These are phyloP conservation scores for Blastomyces emzantsi DNA, from an alignment of 2,329 filamentous ascomycete species.

Conservation along the genomic window DNA sequence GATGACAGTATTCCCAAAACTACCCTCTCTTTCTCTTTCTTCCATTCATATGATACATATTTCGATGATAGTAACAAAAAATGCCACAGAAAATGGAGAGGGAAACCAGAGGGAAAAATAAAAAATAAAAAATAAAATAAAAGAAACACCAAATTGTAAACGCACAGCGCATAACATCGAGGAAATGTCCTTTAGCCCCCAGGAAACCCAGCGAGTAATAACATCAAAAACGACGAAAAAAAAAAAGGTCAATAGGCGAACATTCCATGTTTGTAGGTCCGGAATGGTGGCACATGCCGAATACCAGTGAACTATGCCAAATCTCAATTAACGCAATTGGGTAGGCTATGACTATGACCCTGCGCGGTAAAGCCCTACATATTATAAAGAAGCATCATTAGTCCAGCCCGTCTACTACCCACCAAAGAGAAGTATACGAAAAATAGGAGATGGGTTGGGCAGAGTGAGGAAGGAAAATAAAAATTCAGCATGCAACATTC, in stretches of 20 bases:
- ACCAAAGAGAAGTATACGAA: not conserved
- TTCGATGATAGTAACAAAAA: too few species aligned
- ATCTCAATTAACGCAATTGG: not conserved
- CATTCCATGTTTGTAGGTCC: too few species aligned
- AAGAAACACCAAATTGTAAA: not conserved
- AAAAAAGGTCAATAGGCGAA: too few species aligned
- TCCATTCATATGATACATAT: too few species aligned
- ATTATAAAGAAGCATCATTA: not conserved
- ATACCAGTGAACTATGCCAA: not conserved
- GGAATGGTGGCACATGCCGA: not conserved
- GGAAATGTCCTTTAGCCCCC: too few species aligned
- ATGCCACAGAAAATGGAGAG: too few species aligned
- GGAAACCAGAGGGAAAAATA: too few species aligned
- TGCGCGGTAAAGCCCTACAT: not conserved
- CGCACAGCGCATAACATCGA: not conserved
- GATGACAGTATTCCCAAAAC: too few species aligned
- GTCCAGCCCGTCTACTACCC: not conserved
- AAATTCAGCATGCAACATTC: not conserved
- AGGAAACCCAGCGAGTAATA: too few species aligned
- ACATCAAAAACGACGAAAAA: too few species aligned
- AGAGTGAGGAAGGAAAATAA: constrained; percentile 12
- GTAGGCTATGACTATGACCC: not conserved
- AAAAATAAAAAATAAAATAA: not conserved
- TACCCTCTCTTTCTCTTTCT: too few species aligned
- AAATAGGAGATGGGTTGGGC: constrained; percentile 1